Percentiles rank a stretch among this genome's conserved stretches.
Evolutionary conservation across 2,329 filamentous ascomycete species (phyloP).

Genomic region (Verticillium isaacii): DNA sequence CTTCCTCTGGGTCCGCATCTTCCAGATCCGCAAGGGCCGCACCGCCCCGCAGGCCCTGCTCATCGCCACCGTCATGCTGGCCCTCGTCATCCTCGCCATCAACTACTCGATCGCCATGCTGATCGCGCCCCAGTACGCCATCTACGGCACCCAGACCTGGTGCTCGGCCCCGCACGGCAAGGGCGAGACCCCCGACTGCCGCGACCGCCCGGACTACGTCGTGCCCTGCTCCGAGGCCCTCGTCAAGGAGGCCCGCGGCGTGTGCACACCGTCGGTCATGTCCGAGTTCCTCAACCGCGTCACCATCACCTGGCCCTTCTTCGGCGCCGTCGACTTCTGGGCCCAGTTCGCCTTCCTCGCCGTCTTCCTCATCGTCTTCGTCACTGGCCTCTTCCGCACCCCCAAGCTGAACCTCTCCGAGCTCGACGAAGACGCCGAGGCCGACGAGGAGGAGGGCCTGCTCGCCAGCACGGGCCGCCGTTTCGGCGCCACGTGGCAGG

Average conservation of each 20-base stretch:
- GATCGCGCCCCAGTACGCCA: conserved; percentile 92
- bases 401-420: conserved; percentile 72
- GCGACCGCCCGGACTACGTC: conserved; percentile 64
- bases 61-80: conserved; percentile 85
- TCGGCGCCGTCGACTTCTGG: conserved; percentile 92
- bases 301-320: conserved; percentile 91
- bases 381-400: conserved; percentile 74
- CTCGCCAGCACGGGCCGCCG: conserved; percentile 77
- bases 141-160: conserved; percentile 90
- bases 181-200: conserved; percentile 71
- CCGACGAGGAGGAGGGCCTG: conserved; percentile 89
- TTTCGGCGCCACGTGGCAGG: conserved; percentile 84
- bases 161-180: conserved; percentile 67
- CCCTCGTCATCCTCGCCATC: conserved; percentile 81
- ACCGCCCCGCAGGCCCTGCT: conserved; percentile 90
- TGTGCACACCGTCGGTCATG: conserved; percentile 88
- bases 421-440: conserved; percentile 83
- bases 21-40: conserved; percentile 82
- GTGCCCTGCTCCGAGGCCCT: conserved; percentile 77
- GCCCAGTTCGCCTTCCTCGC: conserved; percentile 87
- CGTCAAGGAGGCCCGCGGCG: conserved; percentile 64
- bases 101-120: conserved; percentile 93
- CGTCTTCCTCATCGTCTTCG: conserved; percentile 76
- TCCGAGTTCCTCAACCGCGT: conserved; percentile 92
- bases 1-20: conserved; percentile 92